Evolutionary conservation across 2,329 filamentous ascomycete species (phyloP).

Genomic region (Talaromyces marneffei): DNA sequence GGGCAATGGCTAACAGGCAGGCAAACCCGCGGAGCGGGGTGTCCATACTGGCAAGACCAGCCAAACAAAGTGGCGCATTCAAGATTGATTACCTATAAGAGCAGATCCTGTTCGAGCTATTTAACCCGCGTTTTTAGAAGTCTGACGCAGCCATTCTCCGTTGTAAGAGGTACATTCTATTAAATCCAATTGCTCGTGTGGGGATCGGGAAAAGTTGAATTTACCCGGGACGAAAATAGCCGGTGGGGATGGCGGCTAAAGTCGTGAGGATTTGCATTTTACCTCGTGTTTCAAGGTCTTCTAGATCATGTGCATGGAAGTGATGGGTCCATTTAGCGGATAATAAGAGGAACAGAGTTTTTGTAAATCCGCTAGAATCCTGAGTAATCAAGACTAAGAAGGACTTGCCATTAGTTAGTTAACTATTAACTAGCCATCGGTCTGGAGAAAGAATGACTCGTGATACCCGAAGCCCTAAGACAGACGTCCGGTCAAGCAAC

Average conservation of each 20-base stretch:
- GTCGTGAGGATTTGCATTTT: not conserved
- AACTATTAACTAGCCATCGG: too few species aligned
- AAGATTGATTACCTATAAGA: not conserved
- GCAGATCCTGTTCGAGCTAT: not conserved
- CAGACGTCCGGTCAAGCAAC: not conserved
- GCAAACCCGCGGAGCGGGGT: conserved; percentile 4
- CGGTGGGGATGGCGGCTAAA: conserved; percentile 1
- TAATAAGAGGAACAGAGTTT: not conserved
- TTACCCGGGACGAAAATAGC: not conserved
- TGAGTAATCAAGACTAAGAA: too few species aligned
- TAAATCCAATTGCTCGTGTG: not conserved
- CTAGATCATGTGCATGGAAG: not conserved
- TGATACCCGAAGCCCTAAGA: not conserved
- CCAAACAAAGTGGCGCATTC: not conserved
- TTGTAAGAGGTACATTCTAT: not conserved
- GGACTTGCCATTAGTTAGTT: not conserved
- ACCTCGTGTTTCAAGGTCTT: not conserved
- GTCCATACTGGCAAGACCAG: not conserved
- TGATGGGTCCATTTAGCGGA: not conserved
- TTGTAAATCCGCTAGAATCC: not conserved
- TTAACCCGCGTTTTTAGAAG: not conserved
- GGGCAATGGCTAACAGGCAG: not conserved
- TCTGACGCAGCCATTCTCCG: not conserved
- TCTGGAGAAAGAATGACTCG: not conserved
- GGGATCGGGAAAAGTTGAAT: not conserved